Percentiles rank a stretch among this genome's conserved stretches.
Conservation (phyloP, 306 rosid species). For the Lotus japonicus region DNA sequence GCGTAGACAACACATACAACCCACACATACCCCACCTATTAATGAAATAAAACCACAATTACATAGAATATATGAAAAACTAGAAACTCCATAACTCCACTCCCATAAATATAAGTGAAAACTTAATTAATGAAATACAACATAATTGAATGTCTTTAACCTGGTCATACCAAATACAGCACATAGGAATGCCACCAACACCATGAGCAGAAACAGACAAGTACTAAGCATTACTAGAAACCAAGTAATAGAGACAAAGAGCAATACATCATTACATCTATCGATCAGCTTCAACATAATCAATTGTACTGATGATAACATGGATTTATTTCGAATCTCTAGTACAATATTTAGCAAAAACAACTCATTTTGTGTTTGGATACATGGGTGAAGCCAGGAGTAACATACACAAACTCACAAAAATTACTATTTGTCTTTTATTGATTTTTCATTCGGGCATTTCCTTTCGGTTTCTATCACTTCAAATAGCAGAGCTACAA, state of each 20-base stretch:
- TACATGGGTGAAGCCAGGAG: no score
- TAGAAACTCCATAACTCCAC: background rate
- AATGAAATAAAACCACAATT: background rate
- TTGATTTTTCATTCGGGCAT: no score
- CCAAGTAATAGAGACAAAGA: background rate
- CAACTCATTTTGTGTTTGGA: background rate
- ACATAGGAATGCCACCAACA: no score
- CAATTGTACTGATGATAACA: background rate
- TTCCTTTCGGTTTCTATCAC: no score
- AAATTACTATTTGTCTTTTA: no score
- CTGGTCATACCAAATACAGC: background rate
- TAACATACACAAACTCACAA: no score
- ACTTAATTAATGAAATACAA: background rate
- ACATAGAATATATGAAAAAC: background rate
- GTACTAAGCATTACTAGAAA: background rate
- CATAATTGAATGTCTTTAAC: background rate
- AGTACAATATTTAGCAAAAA: background rate
- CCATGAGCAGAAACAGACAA: constrained; percentile 5
- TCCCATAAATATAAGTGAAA: background rate
- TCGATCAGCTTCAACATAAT: background rate
- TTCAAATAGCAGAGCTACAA: no score
- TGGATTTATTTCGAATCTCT: background rate
- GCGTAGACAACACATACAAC: background rate
- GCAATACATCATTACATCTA: background rate
- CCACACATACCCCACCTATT: background rate